Base-by-base conservation (phyloP, 352 stramenopile species). In the Globisporangium cederbergense region DNA sequence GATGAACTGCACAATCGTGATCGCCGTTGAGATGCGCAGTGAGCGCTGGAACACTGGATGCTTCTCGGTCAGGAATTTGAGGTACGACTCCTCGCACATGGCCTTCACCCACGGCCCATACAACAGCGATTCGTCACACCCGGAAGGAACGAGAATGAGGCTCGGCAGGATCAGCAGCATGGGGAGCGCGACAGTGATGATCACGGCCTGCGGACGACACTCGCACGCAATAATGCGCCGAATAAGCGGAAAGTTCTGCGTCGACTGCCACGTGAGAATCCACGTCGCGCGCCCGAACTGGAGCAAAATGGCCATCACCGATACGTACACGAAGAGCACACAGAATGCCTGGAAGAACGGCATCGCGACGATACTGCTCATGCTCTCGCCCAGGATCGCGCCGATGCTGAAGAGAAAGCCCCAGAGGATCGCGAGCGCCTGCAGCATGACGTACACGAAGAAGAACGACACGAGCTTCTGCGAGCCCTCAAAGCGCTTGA, bases 261-360 rank as follows among this genome's bases (percentile, higher is more conserved):
- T 76, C 43, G 87, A 96, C 58, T 96, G 87, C 87, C 87, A 96
- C 60, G 83, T 94, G 58, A 96, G 76, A 67, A 96, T 96, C 87
- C 87, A 96, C 40, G 79, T 94, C 18, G 87, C 84, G 18, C 87
- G 85, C 9, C 85, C 87, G 53, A 96, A 92, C 30, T 85, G 88
- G 40, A 96, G 64, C 56, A 94, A 76, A 47, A 96, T 93, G 34
- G 80, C 80, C 73, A 96, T 96, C 9, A 93, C 87, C 1, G 85
- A 90, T 30, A 79, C 83, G 66, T 94, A 89, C n/a, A 91, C 80
- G 11, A 92, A 68, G 1, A 96, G 70, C 45, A 94, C 83, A 55
- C 84, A 96, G 4, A 87, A 70, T 1, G 81, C 86, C 68, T 93
- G 85, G 4, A 76, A 36, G 47, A 88, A 85, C 10, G 83, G 80